phyloP scores from a whole-genome alignment of 2,329 filamentous ascomycete species.

The Epichloe aotearoae region DNA sequence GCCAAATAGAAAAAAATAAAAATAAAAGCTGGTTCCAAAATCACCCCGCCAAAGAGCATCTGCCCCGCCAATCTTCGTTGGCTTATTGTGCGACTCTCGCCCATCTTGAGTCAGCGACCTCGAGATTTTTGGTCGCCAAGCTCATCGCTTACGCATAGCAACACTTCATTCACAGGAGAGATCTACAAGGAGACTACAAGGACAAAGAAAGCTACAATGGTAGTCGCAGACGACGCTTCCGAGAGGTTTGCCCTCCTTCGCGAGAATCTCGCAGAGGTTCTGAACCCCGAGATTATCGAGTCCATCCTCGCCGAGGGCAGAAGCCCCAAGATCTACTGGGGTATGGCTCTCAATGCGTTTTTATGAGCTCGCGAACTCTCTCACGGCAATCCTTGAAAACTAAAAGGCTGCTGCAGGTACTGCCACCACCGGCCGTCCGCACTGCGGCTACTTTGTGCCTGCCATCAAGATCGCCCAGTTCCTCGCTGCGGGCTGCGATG shows the following conservation, averaged over 20 bases:
- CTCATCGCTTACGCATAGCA: no score
- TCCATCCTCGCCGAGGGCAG: conserved; percentile 56
- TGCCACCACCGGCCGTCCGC: conserved; percentile 74
- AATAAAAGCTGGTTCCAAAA: no score
- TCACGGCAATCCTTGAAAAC: no score
- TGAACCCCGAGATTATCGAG: conserved; percentile 76
- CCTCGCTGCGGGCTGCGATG: conserved; percentile 69
- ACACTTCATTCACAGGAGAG: background rate
- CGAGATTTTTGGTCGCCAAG: no score
- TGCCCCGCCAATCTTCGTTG: background rate
- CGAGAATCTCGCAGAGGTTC: conserved; percentile 67
- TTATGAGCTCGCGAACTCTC: no score
- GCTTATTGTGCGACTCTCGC: background rate
- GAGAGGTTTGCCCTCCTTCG: conserved; percentile 65
- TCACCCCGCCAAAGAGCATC: background rate
- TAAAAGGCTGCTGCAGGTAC: conserved; percentile 36
- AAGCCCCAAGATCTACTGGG: conserved; percentile 75
- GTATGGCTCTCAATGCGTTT: conserved; percentile 21
- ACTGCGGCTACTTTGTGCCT: conserved; percentile 81
- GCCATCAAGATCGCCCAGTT: conserved; percentile 85
- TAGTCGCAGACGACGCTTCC: conserved; percentile 24
- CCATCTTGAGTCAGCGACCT: background rate
- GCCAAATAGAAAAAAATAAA: background rate
- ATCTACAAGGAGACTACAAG: background rate
- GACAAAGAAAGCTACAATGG: conserved; percentile 3